Evolutionary conservation across 768 basidiomycete genomes (phyloP).

Genomic region (Auricularia sp.): DNA sequence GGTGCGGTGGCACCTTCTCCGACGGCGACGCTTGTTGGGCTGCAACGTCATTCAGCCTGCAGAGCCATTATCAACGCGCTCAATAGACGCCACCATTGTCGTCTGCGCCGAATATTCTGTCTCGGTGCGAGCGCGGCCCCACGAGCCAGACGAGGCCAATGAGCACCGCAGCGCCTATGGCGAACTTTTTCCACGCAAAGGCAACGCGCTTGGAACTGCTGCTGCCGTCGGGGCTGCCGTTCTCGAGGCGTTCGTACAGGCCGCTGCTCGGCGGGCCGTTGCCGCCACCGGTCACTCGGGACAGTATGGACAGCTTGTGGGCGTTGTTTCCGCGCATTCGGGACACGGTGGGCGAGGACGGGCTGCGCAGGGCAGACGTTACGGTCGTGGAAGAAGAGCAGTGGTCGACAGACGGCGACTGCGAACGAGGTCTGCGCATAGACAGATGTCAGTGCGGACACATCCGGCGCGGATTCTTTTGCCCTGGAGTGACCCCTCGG

Average conservation of each 20-base stretch:
- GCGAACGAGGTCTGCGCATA: not conserved
- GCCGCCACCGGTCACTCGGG: not conserved
- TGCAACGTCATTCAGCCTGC: conserved; percentile 9
- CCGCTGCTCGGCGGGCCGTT: conserved; percentile 1
- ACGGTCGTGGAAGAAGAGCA: not conserved
- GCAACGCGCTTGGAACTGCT: not conserved
- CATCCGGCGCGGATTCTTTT: not conserved
- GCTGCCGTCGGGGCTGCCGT: not conserved
- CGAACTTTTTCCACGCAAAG: conserved; percentile 22
- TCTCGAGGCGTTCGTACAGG: not conserved
- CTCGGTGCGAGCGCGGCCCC: conserved; percentile 35
- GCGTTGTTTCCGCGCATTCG: not conserved
- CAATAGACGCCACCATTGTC: not conserved
- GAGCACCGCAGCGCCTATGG: conserved; percentile 45
- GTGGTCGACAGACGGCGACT: not conserved
- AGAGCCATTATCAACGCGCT: not conserved
- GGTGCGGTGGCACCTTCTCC: conserved; percentile 4
- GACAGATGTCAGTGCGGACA: not conserved
- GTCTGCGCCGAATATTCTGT: conserved; percentile 7
- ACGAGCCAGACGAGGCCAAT: conserved; percentile 59
- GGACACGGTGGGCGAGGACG: not conserved
- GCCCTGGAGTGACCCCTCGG: no score
- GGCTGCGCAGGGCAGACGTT: not conserved
- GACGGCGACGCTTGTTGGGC: conserved; percentile 7
- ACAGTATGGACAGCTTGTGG: conserved; percentile 1